These are phyloP conservation scores for Fusarium sp. DNA, from an alignment of 2,329 filamentous ascomycete species.

Conservation along the genomic window DNA sequence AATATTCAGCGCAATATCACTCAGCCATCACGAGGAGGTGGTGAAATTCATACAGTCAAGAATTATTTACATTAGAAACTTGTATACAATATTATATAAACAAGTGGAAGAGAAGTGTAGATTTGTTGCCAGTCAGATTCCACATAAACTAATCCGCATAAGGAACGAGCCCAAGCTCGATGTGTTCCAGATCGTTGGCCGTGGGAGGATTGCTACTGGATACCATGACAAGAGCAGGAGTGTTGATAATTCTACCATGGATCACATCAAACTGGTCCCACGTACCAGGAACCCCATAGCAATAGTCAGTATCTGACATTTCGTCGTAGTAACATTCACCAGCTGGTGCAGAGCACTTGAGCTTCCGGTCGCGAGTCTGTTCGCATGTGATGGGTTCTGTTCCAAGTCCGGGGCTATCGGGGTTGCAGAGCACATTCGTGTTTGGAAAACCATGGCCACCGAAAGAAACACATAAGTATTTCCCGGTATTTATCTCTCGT, in stretches of 20 bases:
- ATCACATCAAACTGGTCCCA: not conserved
- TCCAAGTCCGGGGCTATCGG: not conserved
- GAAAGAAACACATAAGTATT: not conserved
- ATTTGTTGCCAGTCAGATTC: rapidly evolving
- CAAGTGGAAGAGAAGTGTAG: not conserved
- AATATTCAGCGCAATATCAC: not conserved
- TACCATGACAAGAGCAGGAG: not conserved
- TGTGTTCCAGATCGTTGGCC: not conserved
- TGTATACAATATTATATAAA: no score
- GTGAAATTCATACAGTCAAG: not conserved
- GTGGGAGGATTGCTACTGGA: not conserved
- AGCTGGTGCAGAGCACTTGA: not conserved
- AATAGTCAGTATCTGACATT: not conserved
- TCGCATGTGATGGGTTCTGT: rapidly evolving
- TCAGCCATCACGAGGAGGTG: not conserved
- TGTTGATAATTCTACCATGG: not conserved
- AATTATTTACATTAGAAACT: not conserved
- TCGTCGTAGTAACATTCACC: not conserved
- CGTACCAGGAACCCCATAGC: not conserved
- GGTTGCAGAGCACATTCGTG: not conserved
- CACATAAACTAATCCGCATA: not conserved
- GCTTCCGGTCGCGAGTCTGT: not conserved
- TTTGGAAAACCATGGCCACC: not conserved
- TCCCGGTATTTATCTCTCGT: not conserved
- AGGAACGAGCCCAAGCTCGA: not conserved